Evolutionary conservation across 75 land plant species (phyloP).

Genomic region (Adiantum capillusveneris): DNA sequence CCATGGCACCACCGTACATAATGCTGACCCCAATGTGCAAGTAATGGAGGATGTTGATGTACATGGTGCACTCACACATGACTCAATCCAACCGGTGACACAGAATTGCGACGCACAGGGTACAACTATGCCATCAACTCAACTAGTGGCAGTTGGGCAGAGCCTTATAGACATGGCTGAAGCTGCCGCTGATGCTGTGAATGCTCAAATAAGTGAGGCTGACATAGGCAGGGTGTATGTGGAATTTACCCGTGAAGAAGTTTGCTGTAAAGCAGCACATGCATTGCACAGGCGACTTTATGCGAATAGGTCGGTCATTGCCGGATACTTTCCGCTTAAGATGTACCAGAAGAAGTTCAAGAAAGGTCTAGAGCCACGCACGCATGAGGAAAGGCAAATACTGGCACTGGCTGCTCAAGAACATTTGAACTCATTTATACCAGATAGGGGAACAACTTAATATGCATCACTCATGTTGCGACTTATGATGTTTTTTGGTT

Average conservation of each 20-base stretch:
- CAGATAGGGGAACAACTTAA: too few relatives aligned
- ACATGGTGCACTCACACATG: too few relatives aligned
- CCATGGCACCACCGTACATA: too few relatives aligned
- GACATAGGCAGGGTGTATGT: conserved; percentile 54
- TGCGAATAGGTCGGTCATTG: conserved; percentile 49
- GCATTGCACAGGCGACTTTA: conserved; percentile 63
- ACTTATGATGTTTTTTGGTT: too few relatives aligned
- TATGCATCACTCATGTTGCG: too few relatives aligned
- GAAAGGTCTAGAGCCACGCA: conserved; percentile 28
- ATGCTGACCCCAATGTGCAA: too few relatives aligned
- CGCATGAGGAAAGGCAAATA: conserved; percentile 18
- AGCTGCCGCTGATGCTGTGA: background rate
- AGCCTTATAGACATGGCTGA: background rate
- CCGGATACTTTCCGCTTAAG: conserved; percentile 37
- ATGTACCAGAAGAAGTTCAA: conserved; percentile 42
- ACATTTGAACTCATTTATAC: conserved; percentile 17
- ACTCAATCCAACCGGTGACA: too few relatives aligned
- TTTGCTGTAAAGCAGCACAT: conserved; percentile 74
- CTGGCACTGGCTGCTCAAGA: conserved; percentile 23
- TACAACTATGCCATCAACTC: too few relatives aligned
- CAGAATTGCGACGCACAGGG: too few relatives aligned
- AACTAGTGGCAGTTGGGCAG: background rate
- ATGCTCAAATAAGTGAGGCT: background rate
- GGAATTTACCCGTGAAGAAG: conserved; percentile 67
- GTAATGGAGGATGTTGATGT: too few relatives aligned